phyloP scores from a whole-genome alignment of 257 asterid genomes.

The Solanum medicagineum region DNA sequence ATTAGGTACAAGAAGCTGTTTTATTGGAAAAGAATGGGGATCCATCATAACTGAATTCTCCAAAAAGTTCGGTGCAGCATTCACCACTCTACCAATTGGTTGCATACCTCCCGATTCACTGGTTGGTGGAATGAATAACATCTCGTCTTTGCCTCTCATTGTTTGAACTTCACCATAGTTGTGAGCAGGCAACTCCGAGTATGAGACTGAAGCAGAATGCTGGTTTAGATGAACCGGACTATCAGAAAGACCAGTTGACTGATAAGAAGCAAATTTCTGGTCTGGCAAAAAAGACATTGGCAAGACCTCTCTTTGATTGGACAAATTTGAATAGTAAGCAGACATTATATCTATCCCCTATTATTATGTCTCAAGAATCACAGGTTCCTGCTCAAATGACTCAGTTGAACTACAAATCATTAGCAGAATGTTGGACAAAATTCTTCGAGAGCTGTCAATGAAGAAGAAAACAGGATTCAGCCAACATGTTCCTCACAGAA shows the following conservation, averaged over 20 bases:
- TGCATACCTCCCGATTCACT: conserved; percentile 24
- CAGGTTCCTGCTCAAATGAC: not conserved
- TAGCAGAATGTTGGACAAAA: not conserved
- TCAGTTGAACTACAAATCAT: conserved; percentile 6
- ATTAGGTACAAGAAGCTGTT: conserved; percentile 10
- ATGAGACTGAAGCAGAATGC: conserved; percentile 20
- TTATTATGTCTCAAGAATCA: conserved; percentile 1
- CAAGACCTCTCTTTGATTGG: conserved; percentile 33
- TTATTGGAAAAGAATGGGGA: conserved; percentile 13
- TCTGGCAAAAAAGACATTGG: conserved; percentile 25
- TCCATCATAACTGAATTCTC: conserved; percentile 20
- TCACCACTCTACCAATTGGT: conserved; percentile 13
- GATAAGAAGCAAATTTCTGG: conserved; percentile 28
- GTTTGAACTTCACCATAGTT: conserved; percentile 19
- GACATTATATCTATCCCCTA: conserved; percentile 26
- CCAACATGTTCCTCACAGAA: not conserved
- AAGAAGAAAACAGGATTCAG: not conserved
- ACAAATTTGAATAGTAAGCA: conserved; percentile 30
- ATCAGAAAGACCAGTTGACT: conserved; percentile 22
- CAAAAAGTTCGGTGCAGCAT: conserved; percentile 18
- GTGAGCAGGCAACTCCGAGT: conserved; percentile 20
- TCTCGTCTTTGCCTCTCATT: conserved; percentile 24
- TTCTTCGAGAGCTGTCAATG: not conserved
- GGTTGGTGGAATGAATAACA: conserved; percentile 27
- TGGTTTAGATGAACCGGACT: conserved; percentile 25